Evolutionary conservation across 345 rosid genomes (phyloP), one percentile per base, ranked within the genome.

Genomic region (Citrus trifoliata): DNA sequence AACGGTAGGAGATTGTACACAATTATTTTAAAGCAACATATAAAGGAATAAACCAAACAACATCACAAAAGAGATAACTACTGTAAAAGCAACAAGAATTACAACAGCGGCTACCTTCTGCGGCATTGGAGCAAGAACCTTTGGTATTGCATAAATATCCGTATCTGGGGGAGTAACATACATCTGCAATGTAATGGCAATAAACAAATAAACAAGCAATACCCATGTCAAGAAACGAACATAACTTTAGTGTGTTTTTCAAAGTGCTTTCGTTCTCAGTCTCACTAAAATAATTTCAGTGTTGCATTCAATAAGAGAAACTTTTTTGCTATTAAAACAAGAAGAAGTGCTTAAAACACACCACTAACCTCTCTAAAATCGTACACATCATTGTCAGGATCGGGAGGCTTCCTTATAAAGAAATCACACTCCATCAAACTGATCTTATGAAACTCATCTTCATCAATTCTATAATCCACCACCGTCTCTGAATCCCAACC

Each of bases 81-180:
- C 18, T 61, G 37, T 8, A 35, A 51, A 30, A 56, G 67, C 33
- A 42, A 42, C 13, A 55, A 60, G 21, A 71, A 73, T 10, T 48
- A 30, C 5, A 64, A 28, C 22, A 2, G 22, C 2, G 40, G 76
- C 48, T 61, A 93, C 99, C 94, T 93, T 95, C 78, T 90, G 89
- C 21, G 98, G 99, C 96, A 95, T 85, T 66, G 93, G 93, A 58
- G 96, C 96, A 37, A 95, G 93, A 86, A 95, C 93, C 83, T 80
- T 91, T 1, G 98, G 99, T 62, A 93, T 91, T 14, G 98, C 86
- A 89, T 95, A 95, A 55, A 92, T 82, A 85, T 95, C 97, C 0
- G 90, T 93, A 83, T 95, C 99, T 1, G 99, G 98, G 25, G 99
- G 99, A 77, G 98, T 92, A 51, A 93, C 97, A 82, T 95, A 93